Evolutionary conservation across 257 asterid species (phyloP).

Genomic region (Buddleja alternifolia): DNA sequence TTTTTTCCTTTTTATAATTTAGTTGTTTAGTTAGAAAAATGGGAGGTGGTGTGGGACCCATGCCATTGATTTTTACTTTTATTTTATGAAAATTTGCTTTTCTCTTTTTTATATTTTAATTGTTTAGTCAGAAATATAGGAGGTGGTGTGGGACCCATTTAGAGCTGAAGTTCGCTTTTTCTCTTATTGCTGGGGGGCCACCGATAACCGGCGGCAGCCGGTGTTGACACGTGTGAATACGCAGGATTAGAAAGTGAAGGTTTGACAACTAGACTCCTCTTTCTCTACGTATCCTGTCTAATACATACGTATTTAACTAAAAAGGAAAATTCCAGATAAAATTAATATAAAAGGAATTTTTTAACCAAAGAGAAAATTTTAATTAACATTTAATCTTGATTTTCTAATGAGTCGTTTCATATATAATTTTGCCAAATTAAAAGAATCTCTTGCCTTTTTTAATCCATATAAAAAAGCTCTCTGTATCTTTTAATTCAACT

Average conservation of each 20-base stretch:
- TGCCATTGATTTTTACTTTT: conserved; percentile 4
- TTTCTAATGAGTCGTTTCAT: too few species aligned
- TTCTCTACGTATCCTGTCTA: conserved; percentile 7
- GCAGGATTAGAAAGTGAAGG: background rate
- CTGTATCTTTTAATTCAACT: too few species aligned
- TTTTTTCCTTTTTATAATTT: background rate
- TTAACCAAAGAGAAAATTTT: too few species aligned
- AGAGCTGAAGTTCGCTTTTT: conserved; percentile 30
- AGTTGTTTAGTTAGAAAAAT: too few species aligned
- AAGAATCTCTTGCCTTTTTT: too few species aligned
- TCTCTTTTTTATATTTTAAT: background rate
- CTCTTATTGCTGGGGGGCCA: conserved; percentile 17
- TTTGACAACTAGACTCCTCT: conserved; percentile 4
- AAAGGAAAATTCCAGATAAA: too few species aligned
- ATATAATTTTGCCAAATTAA: too few species aligned
- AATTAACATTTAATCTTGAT: too few species aligned
- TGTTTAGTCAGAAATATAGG: background rate
- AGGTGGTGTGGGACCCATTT: conserved; percentile 36
- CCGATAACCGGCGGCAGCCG: conserved; percentile 27
- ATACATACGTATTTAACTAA: too few species aligned
- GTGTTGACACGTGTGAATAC: conserved; percentile 33
- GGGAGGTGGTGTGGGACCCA: too few species aligned
- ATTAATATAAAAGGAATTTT: too few species aligned
- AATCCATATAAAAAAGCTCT: too few species aligned
- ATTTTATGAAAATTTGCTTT: background rate